These are phyloP conservation scores for Paramecium pentaurelia DNA, from an alignment of 73 alveolate genomes.

Conservation along the genomic window DNA sequence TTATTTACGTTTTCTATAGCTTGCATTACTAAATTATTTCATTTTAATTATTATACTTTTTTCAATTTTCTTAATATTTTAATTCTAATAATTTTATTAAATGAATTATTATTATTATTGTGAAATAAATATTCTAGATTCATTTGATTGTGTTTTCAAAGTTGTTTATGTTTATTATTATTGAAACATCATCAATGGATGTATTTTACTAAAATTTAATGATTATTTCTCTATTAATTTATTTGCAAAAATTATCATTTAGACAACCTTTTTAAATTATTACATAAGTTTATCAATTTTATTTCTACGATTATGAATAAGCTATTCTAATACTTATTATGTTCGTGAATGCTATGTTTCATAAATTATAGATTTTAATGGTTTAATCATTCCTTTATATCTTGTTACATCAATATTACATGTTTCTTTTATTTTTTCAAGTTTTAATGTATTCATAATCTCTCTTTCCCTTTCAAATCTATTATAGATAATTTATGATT, in stretches of 20 bases:
- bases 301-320: neutral
- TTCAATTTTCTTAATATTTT: neutral
- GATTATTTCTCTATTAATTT: neutral
- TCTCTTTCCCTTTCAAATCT: constrained; percentile 7
- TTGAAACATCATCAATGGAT: neutral
- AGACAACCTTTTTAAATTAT: neutral
- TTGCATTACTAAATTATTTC: neutral
- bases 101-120: neutral
- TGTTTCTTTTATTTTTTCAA: neutral
- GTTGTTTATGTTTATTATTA: neutral
- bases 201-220: neutral
- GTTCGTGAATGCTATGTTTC: neutral
- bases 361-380: neutral
- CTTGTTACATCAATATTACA: neutral
- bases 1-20: neutral
- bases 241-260: constrained; percentile 15
- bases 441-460: neutral
- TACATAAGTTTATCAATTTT: neutral
- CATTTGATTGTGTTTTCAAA: neutral
- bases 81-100: neutral
- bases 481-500: neutral
- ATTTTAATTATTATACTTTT: neutral
- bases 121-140: neutral
- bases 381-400: neutral
- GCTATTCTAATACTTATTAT: neutral